phyloP scores from a whole-genome alignment of 352 stramenopile species.

The Thalassiosira tumida region DNA sequence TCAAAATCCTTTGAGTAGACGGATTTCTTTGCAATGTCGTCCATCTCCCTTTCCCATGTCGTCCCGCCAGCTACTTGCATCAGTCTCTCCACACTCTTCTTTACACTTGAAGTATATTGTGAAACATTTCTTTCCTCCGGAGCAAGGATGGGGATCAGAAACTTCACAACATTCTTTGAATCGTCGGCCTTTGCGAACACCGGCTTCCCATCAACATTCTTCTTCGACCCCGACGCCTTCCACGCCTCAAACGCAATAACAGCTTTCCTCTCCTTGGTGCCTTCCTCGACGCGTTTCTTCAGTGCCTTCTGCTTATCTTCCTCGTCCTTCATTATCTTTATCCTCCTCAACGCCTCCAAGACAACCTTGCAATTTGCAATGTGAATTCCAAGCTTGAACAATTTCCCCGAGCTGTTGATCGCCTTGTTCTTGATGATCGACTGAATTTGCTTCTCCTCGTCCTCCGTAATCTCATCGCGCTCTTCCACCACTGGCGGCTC shows the following conservation, averaged over 20 bases:
- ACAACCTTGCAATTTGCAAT: slow-evolving; percentile 39
- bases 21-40: neutral
- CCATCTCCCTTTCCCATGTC: slow-evolving; percentile 14
- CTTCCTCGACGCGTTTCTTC: neutral
- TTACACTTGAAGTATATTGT: neutral
- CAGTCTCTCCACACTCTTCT: neutral
- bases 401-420: neutral
- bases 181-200: neutral
- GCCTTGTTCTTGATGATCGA: slow-evolving; percentile 29
- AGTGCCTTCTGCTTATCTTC: neutral
- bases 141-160: slow-evolving; percentile 2
- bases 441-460: slow-evolving; percentile 29
- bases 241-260: neutral
- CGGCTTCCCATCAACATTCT: neutral
- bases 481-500: neutral
- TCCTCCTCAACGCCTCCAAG: slow-evolving; percentile 7
- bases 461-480: neutral
- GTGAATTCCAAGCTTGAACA: slow-evolving; percentile 23
- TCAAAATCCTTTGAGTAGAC: neutral
- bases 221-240: neutral
- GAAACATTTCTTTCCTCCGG: neutral
- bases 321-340: slow-evolving; percentile 6
- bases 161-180: neutral
- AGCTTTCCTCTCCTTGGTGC: neutral
- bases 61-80: neutral